Evolutionary conservation across 75 land plant species (phyloP).

Genomic region (Pinus albicaulis): DNA sequence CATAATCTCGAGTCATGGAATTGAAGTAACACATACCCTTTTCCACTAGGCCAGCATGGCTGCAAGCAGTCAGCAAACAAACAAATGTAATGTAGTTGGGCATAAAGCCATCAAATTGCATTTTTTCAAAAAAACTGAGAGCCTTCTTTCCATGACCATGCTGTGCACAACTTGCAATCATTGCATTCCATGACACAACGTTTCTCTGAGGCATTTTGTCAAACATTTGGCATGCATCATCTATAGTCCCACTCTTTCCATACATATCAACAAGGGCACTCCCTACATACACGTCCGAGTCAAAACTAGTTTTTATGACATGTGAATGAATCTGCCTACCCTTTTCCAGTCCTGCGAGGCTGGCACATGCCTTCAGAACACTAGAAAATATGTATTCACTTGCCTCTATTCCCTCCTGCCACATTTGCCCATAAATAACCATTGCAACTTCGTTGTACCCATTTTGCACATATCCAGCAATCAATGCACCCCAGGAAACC

Average conservation of each 20-base stretch:
- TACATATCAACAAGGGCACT: slow-evolving; percentile 18
- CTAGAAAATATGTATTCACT: slow-evolving; percentile 1
- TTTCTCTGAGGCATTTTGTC: slow-evolving; percentile 5
- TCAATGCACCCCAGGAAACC: slow-evolving; percentile 13
- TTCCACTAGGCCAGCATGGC: slow-evolving; percentile 17
- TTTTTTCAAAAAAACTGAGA: slow-evolving; percentile 2
- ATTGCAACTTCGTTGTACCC: slow-evolving; percentile 10
- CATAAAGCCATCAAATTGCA: slow-evolving; percentile 17
- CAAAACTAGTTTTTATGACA: not conserved
- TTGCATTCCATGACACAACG: slow-evolving; percentile 16
- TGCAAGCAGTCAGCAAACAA: slow-evolving; percentile 21
- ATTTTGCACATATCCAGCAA: slow-evolving; percentile 13
- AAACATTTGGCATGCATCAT: slow-evolving; percentile 12
- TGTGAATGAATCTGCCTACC: slow-evolving; percentile 11
- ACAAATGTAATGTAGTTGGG: slow-evolving; percentile 20
- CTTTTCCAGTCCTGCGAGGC: not conserved
- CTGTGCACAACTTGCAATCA: slow-evolving; percentile 7
- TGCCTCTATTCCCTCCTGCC: slow-evolving; percentile 8
- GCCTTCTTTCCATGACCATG: slow-evolving; percentile 16
- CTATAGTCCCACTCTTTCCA: slow-evolving; percentile 16
- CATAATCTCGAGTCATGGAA: slow-evolving; percentile 7
- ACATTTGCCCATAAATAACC: not conserved
- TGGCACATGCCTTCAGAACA: slow-evolving; percentile 11
- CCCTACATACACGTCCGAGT: not conserved
- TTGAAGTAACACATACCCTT: slow-evolving; percentile 12